These are phyloP conservation scores for Oryza punctata DNA, from an alignment of 176 grass and related monocot genomes.

Conservation along the genomic window DNA sequence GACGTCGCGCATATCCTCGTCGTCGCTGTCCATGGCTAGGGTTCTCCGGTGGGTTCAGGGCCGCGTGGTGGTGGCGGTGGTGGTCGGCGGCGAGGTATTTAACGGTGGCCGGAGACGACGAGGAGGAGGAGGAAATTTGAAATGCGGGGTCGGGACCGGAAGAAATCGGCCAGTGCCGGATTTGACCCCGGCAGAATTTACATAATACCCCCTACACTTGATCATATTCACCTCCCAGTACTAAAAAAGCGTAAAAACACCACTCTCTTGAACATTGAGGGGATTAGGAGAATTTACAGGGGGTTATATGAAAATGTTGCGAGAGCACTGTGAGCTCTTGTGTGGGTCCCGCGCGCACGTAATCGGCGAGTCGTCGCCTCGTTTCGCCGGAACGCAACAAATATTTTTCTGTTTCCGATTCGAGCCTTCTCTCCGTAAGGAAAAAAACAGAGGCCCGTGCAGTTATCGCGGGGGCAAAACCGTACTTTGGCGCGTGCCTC, in stretches of 20 bases:
- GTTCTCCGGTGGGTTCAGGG: too few species aligned
- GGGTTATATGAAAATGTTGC: neutral
- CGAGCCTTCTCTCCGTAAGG: neutral
- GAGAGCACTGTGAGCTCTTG: neutral
- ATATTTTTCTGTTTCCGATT: neutral
- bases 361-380: neutral
- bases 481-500: neutral
- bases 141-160: constrained; percentile 58
- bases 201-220: neutral
- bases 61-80: neutral
- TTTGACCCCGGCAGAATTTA: constrained; percentile 36
- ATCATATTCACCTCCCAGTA: fast-evolving
- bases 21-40: constrained; percentile 37
- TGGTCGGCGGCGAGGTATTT: constrained; percentile 11
- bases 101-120: constrained; percentile 10
- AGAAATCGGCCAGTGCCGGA: constrained; percentile 23
- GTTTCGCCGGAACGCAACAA: neutral
- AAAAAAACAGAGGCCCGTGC: neutral
- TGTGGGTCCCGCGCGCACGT: neutral
- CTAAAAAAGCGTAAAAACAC: too few species aligned
- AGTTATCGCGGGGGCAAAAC: neutral
- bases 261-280: too few species aligned
- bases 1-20: constrained; percentile 52
- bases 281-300: neutral
- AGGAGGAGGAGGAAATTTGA: constrained; percentile 69